Evolutionary conservation across 768 basidiomycete genomes (phyloP), one percentile per base, ranked within the genome.

Genomic region (Lactifluus rugatus): DNA sequence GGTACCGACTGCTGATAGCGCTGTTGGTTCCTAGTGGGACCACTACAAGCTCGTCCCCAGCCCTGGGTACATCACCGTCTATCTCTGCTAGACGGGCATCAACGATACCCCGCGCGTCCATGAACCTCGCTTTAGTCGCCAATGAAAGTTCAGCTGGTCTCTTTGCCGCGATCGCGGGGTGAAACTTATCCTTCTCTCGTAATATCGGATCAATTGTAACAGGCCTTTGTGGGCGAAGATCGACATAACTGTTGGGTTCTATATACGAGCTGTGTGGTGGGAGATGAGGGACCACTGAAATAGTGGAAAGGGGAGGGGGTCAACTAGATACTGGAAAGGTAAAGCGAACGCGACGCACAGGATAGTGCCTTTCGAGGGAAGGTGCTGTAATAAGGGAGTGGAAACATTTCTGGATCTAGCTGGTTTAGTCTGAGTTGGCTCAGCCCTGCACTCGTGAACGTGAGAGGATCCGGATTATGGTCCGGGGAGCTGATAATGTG

Each of bases 1-100:
- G 80, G 65, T 91, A 91, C 68, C 85, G 89, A 39, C 79, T 85
- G 0, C 94, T 91, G 41, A 89, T 69, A 0, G 91, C 85, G 66
- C 92, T 94, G 2, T 89, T 89, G 0, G 95, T 97, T 2, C 95
- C 95, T 6, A 98, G 75, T 1, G 93, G 79, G 8, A 88, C 78
- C 45, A 97, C 73, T 9, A 70, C 71, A 8, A 97, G 78, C 48
- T 88, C 79, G 41, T 81, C 78, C 1, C 89, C 90, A 36, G 69
- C 73, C 41, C 52, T 17, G 48, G 46, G 39, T 52, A 42, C 19
- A 46, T 13, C 54, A 39, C 57, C 42, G 19, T 36, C 32, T 46
- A 13, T 11, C 45, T 39, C 47, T 42, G 44, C 25, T 36, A 52
- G n/a, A 59, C 63, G 39, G 70, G 67, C 31, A 25, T 39, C 23